Conservation (phyloP, 805 yeast genomes). For the Saturnispora quitensis region DNA sequence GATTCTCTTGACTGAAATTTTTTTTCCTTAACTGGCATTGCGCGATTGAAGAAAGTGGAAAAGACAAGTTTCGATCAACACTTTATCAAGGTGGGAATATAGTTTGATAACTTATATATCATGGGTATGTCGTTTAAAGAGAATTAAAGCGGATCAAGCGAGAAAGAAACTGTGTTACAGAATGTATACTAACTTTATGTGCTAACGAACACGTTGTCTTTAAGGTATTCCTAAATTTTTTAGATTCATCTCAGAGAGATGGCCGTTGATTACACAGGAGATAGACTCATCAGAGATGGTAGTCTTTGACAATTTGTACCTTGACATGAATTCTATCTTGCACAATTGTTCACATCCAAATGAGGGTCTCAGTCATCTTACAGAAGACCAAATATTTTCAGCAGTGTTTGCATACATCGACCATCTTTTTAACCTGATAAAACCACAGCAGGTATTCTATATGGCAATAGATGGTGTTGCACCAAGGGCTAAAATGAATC, state of each 20-base stretch:
- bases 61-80: neutral
- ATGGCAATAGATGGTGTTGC: slow-evolving; percentile 99
- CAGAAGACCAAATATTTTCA: slow-evolving; percentile 87
- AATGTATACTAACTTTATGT: neutral
- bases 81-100: neutral
- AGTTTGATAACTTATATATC: neutral
- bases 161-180: neutral
- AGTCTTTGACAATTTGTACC: slow-evolving; percentile 87
- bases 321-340: slow-evolving; percentile 96
- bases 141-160: too few relatives aligned
- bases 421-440: slow-evolving; percentile 78
- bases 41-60: neutral
- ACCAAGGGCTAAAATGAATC: slow-evolving; percentile 97
- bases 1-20: neutral
- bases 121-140: neutral
- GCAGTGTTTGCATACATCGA: slow-evolving; percentile 93
- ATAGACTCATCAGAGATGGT: slow-evolving; percentile 78
- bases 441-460: slow-evolving; percentile 77
- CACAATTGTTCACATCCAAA: slow-evolving; percentile 90
- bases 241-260: slow-evolving; percentile 94
- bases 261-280: slow-evolving; percentile 90
- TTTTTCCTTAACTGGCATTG: neutral
- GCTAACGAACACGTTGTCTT: neutral
- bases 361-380: slow-evolving; percentile 49
- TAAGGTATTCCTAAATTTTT: slow-evolving; percentile 94